A percentile compares a stretch with the other conserved stretches of the same genome.
phyloP scores from a whole-genome alignment of 1,284 basidiomycete genomes.

The Fomitiporia mediterranea region DNA sequence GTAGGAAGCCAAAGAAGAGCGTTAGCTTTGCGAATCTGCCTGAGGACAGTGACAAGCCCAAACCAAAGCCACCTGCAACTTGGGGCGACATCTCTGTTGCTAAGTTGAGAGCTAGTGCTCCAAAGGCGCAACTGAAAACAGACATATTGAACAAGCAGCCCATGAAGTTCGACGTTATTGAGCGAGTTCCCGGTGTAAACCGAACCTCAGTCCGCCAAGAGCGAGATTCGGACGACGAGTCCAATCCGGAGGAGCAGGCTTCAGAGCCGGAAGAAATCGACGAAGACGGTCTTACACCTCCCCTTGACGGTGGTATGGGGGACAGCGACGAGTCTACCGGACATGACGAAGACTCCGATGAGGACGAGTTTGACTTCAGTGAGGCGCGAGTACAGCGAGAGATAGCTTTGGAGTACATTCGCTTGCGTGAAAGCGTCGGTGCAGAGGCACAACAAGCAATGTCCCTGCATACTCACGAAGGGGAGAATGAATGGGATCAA shows the following conservation, averaged over 20 bases:
- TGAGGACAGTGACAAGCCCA: constrained; percentile 25
- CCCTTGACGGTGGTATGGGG: constrained; percentile 3
- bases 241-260: constrained; percentile 27
- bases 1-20: constrained; percentile 46
- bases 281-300: constrained; percentile 38
- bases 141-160: constrained; percentile 38
- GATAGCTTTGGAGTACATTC: constrained; percentile 65
- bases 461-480: constrained; percentile 41
- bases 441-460: constrained; percentile 47
- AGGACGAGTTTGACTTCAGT: constrained; percentile 42
- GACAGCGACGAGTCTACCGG: constrained; percentile 1
- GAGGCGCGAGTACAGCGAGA: constrained; percentile 62
- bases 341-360: constrained; percentile 12
- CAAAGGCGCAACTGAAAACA: constrained; percentile 34
- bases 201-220: constrained; percentile 22
- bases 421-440: constrained; percentile 53
- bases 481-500: constrained; percentile 38
- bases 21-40: constrained; percentile 56
- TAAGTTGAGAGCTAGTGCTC: constrained; percentile 41
- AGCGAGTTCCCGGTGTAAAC: constrained; percentile 42
- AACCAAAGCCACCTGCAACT: constrained; percentile 22
- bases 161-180: constrained; percentile 66
- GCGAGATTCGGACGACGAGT: constrained; percentile 33
- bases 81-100: constrained; percentile 53
- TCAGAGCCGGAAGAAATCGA: constrained; percentile 29